Conservation (phyloP, 495 filamentous ascomycete genomes). For the Aspergillus diversus region DNA sequence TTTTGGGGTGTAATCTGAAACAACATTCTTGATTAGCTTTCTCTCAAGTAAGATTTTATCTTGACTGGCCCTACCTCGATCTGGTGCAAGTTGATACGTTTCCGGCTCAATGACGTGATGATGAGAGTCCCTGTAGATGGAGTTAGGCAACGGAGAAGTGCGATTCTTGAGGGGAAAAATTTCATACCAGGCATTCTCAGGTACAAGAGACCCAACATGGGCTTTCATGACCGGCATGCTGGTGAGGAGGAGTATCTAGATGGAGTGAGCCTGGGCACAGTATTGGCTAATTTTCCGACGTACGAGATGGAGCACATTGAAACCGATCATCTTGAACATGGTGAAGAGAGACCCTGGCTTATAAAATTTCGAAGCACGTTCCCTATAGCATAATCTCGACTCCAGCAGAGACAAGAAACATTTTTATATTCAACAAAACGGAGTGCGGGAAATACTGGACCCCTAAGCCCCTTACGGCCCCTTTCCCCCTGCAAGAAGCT, state of each 20-base stretch:
- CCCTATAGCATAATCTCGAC: neutral
- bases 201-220: neutral
- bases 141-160: neutral
- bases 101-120: conserved; percentile 3
- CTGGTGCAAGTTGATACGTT: neutral
- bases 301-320: neutral
- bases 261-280: neutral
- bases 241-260: neutral
- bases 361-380: neutral
- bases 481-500: neutral
- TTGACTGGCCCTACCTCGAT: neutral
- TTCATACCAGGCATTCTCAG: neutral
- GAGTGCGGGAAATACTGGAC: neutral
- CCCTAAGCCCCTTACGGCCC: neutral
- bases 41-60: neutral
- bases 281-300: neutral
- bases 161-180: neutral
- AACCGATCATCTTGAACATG: neutral
- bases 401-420: neutral
- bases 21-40: neutral
- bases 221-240: neutral
- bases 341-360: neutral
- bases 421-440: neutral
- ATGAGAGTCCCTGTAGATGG: conserved; percentile 1
- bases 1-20: neutral